Evolutionary conservation across 139 green algal species (phyloP).

Genomic region (Eudorina sp.): DNA sequence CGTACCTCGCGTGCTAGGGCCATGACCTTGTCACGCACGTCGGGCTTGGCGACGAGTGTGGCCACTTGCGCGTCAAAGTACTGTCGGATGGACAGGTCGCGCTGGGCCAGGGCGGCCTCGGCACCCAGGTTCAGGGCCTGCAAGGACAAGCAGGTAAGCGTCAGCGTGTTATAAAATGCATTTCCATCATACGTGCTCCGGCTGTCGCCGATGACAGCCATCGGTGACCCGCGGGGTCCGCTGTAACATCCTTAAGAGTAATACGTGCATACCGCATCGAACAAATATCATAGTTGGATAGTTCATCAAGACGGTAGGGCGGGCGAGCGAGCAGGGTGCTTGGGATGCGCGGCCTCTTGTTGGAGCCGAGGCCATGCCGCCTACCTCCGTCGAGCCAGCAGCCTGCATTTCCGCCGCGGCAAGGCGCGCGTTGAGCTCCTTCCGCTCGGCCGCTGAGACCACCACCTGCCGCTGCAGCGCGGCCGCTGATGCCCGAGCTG

Average conservation of each 20-base stretch:
- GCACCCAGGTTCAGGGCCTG: constrained; percentile 34
- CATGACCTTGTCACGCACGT: constrained; percentile 62
- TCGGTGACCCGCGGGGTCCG: too few species aligned
- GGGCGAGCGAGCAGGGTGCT: too few species aligned
- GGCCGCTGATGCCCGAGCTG: not conserved
- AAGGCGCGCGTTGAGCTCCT: constrained; percentile 45
- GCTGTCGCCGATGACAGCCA: too few species aligned
- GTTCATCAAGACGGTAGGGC: too few species aligned
- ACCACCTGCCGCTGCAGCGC: constrained; percentile 56
- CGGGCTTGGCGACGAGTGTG: constrained; percentile 45
- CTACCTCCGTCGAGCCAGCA: constrained; percentile 28
- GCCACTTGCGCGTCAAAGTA: constrained; percentile 68
- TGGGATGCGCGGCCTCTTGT: too few species aligned
- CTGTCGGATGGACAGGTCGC: constrained; percentile 54
- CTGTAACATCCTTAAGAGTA: too few species aligned
- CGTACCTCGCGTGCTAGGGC: constrained; percentile 67
- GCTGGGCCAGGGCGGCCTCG: constrained; percentile 42
- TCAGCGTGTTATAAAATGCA: too few species aligned
- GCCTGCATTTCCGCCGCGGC: constrained; percentile 55
- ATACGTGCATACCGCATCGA: too few species aligned
- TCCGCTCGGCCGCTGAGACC: constrained; percentile 22
- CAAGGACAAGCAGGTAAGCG: too few species aligned
- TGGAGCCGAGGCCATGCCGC: too few species aligned
- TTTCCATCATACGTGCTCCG: too few species aligned
- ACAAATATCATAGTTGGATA: too few species aligned